Evolutionary conservation across 441 rosid species (phyloP).

Genomic region (Erodium moschatum): DNA sequence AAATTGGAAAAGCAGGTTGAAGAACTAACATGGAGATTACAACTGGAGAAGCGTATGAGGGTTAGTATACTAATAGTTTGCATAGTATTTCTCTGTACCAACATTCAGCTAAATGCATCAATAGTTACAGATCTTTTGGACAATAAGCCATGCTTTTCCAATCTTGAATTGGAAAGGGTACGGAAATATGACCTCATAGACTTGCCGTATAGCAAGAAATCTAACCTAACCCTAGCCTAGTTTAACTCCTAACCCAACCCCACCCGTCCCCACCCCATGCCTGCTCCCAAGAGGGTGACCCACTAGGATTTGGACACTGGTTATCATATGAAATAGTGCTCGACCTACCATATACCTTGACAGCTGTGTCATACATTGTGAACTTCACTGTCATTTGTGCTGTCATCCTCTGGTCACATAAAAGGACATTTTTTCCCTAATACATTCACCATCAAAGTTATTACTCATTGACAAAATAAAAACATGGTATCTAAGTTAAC

Average conservation of each 20-base stretch:
- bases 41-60: slow-evolving; percentile 76
- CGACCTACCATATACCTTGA: neutral
- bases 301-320: too few relatives aligned
- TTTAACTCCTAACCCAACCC: too few relatives aligned
- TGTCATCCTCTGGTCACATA: too few relatives aligned
- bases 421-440: too few relatives aligned
- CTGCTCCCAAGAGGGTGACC: too few relatives aligned
- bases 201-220: too few relatives aligned
- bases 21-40: slow-evolving; percentile 66
- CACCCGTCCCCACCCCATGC: too few relatives aligned
- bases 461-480: too few relatives aligned
- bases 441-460: neutral
- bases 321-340: too few relatives aligned
- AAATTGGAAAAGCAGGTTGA: slow-evolving; percentile 85
- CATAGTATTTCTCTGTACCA: neutral
- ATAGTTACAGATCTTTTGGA: neutral
- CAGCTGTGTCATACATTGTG: neutral
- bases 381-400: neutral
- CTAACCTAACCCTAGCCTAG: too few relatives aligned
- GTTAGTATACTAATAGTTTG: slow-evolving; percentile 22
- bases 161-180: neutral
- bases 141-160: neutral
- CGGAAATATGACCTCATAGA: too few relatives aligned
- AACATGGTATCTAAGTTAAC: too few relatives aligned
- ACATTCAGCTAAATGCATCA: neutral